A percentile compares a stretch with the other conserved stretches of the same genome.
These are phyloP conservation scores for Cucurbita pepo DNA, from an alignment of 306 rosid species.

Conservation along the genomic window DNA sequence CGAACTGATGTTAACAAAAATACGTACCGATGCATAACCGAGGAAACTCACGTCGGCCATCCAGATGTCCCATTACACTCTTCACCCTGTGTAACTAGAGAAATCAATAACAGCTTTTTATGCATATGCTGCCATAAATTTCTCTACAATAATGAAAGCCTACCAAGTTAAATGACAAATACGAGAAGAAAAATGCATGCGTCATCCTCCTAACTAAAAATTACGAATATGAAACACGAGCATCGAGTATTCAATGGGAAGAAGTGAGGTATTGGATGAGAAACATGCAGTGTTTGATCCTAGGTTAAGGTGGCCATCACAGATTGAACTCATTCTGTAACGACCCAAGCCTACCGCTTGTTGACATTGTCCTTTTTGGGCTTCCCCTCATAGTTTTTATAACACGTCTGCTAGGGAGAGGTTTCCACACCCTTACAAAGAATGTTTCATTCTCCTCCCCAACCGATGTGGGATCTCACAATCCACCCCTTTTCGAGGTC, in stretches of 20 bases:
- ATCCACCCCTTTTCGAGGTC: too few species aligned
- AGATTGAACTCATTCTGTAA: too few species aligned
- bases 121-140: not conserved
- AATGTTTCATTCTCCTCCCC: too few species aligned
- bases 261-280: too few species aligned
- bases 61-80: slow-evolving; percentile 77
- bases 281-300: too few species aligned
- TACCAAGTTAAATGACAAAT: not conserved
- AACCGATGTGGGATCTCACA: too few species aligned
- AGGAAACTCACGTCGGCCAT: slow-evolving; percentile 67
- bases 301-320: too few species aligned
- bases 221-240: not conserved
- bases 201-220: not conserved
- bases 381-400: too few species aligned
- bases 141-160: not conserved
- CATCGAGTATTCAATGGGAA: not conserved
- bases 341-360: too few species aligned
- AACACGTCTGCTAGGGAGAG: too few species aligned
- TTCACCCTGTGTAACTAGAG: slow-evolving; percentile 40
- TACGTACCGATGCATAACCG: slow-evolving; percentile 65
- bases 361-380: too few species aligned
- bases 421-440: too few species aligned
- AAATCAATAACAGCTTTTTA: slow-evolving; percentile 9
- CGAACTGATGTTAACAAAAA: not conserved
- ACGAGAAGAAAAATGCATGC: not conserved